Evolutionary conservation across 495 filamentous ascomycete species (phyloP), one percentile per base, ranked within the genome.

Genomic region (Talaromyces adpressus): DNA sequence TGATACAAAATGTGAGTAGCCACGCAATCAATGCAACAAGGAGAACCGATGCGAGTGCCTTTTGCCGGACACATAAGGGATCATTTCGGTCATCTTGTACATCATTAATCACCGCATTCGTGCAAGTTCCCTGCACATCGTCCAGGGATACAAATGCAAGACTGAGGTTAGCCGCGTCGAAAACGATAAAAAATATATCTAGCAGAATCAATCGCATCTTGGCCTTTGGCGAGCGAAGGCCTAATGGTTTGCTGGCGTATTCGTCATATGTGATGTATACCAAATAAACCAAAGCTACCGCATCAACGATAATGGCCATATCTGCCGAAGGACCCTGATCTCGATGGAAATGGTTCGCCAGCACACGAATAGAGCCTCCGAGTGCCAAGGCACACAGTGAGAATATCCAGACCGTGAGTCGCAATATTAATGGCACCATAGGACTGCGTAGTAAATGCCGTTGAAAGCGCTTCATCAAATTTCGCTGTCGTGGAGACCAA

Each of bases 241-340:
- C 94, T 34, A 98, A 78, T 4, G 94, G 94, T 70, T 97, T 95
- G 18, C 91, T 87, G 4, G 91, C 93, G 74, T 96, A 98, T 74
- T 98, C 94, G 72, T 98, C 94, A 74, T 88, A 97, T 2, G 92
- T 96, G 73, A 98, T 93, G 73, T 96, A 98, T 58, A 91, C 70
- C 36, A 94, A 84, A 73, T 97, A 98, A 47, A 93, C 85, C 62
- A 98, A 79, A 6, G 95, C 95, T 3, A 97, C 81, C 12, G 86
- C 86, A 74, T 97, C 93, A 32, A 98, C 89, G 51, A 92, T 86
- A 66, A 98, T 89, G 49, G 94, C 94, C 79, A 98, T 92, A 57
- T 89, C 84, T 11, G 91, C 88, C 25, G 92, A 93, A 4, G 92
- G 84, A 16, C 86, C 82, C 67, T 87, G 84, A 1, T 77, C 73